Percentiles rank a stretch among this genome's conserved stretches.
phyloP scores from a whole-genome alignment of 345 rosid species.

The Anastatica hierochuntica region DNA sequence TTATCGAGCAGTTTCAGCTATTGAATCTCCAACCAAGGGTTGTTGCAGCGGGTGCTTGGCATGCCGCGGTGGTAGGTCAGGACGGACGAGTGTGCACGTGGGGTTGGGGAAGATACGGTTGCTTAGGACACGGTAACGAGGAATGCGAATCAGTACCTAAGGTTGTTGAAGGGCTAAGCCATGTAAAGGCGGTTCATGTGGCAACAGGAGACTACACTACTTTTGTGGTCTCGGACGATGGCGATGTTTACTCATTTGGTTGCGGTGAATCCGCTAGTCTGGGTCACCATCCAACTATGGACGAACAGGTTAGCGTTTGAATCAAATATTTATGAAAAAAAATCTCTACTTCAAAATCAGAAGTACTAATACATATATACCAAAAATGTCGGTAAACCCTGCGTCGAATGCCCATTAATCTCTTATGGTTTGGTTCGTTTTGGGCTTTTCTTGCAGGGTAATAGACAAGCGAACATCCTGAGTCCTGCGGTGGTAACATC shows the following conservation, averaged over 20 bases:
- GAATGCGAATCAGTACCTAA: constrained; percentile 84
- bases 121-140: constrained; percentile 95
- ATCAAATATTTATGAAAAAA: too few species aligned
- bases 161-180: constrained; percentile 68
- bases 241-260: constrained; percentile 91
- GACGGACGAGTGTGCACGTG: constrained; percentile 98
- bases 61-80: constrained; percentile 88
- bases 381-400: too few species aligned
- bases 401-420: neutral
- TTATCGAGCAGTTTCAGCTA: constrained; percentile 64
- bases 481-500: constrained; percentile 78
- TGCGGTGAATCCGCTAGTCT: constrained; percentile 97
- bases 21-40: constrained; percentile 80
- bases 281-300: constrained; percentile 57
- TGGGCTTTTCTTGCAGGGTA: constrained; percentile 32
- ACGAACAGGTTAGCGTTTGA: constrained; percentile 45
- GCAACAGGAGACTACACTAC: constrained; percentile 97
- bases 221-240: constrained; percentile 77
- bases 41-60: constrained; percentile 99
- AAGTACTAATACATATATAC: too few species aligned
- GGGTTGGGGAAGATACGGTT: constrained; percentile 99
- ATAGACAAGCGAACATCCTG: constrained; percentile 55
- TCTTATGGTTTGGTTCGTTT: constrained; percentile 7
- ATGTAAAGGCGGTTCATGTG: constrained; percentile 82
- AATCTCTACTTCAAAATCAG: too few species aligned